Conservation (phyloP, 345 rosid species). For the Citrus cavaleriei region DNA sequence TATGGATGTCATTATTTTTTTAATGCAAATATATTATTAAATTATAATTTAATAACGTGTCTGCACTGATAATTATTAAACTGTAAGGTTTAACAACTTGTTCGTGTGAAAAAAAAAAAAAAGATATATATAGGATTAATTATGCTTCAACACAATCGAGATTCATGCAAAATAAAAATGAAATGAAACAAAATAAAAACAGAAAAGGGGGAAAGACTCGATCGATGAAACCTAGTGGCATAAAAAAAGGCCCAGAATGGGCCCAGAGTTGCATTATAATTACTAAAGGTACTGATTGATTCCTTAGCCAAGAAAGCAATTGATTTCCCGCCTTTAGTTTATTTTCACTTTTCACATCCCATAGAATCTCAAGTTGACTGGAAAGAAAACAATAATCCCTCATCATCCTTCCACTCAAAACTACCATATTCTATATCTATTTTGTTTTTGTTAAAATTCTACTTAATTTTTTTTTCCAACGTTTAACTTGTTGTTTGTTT, state of each 20-base stretch:
- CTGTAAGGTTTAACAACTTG: no score
- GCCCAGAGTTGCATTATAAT: background rate
- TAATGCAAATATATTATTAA: rapidly evolving
- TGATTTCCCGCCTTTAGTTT: conserved; percentile 11
- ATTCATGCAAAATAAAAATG: no score
- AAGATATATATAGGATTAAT: no score
- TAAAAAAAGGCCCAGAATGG: background rate
- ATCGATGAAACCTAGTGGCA: background rate
- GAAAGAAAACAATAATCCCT: background rate
- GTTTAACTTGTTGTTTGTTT: no score
- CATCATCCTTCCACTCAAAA: conserved; percentile 4
- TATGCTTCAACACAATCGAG: no score
- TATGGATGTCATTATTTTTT: no score
- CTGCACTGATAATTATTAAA: no score
- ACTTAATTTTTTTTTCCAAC: no score
- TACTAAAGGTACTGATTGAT: background rate
- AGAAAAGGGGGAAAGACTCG: background rate
- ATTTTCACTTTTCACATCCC: conserved; percentile 7
- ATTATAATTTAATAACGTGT: no score
- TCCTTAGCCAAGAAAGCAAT: conserved; percentile 8
- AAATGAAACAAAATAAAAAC: background rate
- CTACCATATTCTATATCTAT: no score
- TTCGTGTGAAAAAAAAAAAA: no score
- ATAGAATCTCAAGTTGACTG: conserved; percentile 2
- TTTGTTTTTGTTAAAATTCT: no score